A percentile compares a stretch with the other conserved stretches of the same genome.
Evolutionary conservation across 2,329 filamentous ascomycete species (phyloP).

Genomic region (Apiospora koreana): DNA sequence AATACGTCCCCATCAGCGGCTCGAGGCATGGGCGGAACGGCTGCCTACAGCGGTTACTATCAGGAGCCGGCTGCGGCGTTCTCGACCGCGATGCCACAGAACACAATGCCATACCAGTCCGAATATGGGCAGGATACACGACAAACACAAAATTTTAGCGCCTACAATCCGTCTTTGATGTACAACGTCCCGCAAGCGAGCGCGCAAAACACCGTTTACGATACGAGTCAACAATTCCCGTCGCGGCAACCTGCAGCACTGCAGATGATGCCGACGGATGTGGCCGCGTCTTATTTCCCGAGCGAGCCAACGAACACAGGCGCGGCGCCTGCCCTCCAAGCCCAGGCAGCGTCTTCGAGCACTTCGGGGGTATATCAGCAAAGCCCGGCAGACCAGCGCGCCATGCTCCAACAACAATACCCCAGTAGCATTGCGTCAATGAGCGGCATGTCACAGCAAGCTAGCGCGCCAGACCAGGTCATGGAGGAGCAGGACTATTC

Average conservation of each 20-base stretch:
- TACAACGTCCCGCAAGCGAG: constrained; percentile 73
- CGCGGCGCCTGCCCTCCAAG: constrained; percentile 55
- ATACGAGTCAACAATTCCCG: constrained; percentile 73
- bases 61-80: constrained; percentile 54
- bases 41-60: constrained; percentile 61
- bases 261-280: constrained; percentile 68
- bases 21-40: constrained; percentile 56
- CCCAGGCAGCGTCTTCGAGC: constrained; percentile 48
- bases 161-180: constrained; percentile 70
- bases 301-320: constrained; percentile 65
- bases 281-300: constrained; percentile 76
- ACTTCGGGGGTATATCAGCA: constrained; percentile 66
- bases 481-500: constrained; percentile 62
- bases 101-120: constrained; percentile 53
- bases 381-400: constrained; percentile 54
- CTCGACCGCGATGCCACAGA: constrained; percentile 57
- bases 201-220: constrained; percentile 68
- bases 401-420: constrained; percentile 58
- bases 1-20: constrained; percentile 49
- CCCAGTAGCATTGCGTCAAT: constrained; percentile 47
- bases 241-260: constrained; percentile 75
- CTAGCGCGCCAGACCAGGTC: constrained; percentile 43
- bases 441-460: constrained; percentile 45
- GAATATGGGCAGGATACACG: constrained; percentile 67
- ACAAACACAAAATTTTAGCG: constrained; percentile 54